These are phyloP conservation scores for Eudorina sp. DNA, from an alignment of 139 green algal genomes.

Conservation along the genomic window DNA sequence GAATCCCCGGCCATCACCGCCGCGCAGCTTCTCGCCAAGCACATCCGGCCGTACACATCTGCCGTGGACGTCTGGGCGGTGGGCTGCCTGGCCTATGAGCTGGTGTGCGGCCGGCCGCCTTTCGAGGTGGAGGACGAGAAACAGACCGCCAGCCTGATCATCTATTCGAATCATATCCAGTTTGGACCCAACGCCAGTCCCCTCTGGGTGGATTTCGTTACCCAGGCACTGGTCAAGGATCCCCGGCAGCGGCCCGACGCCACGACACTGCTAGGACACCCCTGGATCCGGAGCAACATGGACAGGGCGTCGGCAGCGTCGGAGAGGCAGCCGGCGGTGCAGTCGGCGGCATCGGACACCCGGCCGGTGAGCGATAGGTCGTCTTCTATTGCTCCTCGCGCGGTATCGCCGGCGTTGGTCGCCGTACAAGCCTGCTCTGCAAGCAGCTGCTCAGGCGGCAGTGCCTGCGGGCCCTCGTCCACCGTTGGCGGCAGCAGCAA, in stretches of 20 bases:
- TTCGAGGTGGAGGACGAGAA: conserved; percentile 82
- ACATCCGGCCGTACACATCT: conserved; percentile 77
- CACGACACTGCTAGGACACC: conserved; percentile 76
- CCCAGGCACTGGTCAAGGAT: conserved; percentile 75
- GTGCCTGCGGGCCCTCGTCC: background rate
- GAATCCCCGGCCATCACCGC: conserved; percentile 64
- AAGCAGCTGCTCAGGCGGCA: background rate
- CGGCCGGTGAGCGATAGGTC: background rate
- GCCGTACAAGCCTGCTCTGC: too few relatives aligned
- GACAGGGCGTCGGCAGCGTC: background rate
- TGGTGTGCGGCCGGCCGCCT: conserved; percentile 76
- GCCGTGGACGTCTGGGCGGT: conserved; percentile 86
- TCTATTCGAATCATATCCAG: conserved; percentile 73
- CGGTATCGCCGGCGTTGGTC: too few relatives aligned
- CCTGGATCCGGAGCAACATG: conserved; percentile 64
- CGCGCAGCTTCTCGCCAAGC: conserved; percentile 55
- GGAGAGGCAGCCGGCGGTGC: background rate
- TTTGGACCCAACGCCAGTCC: conserved; percentile 54
- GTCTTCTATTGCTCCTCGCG: too few relatives aligned
- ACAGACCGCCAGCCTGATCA: conserved; percentile 84
- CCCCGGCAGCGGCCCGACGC: conserved; percentile 73
- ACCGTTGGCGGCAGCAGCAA: background rate
- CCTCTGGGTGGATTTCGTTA: conserved; percentile 70
- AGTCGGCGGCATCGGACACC: background rate
- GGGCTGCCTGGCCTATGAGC: conserved; percentile 89